Percentiles rank a stretch among this genome's conserved stretches.
These are phyloP conservation scores for Ephemerocybe angulata DNA, from an alignment of 768 basidiomycete genomes.

Conservation along the genomic window DNA sequence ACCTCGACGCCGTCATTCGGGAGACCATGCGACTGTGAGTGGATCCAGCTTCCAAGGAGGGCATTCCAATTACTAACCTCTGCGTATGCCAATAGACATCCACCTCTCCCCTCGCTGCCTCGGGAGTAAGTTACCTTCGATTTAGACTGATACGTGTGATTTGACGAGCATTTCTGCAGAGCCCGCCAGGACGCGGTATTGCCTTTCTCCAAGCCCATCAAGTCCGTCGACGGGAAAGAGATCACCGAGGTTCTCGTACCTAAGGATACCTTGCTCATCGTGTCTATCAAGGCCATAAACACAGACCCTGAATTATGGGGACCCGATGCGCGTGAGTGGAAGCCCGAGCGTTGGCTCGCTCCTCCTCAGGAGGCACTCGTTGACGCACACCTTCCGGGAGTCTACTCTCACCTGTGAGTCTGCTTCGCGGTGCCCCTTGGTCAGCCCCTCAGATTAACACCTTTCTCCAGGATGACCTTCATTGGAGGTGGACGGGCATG, in stretches of 20 bases:
- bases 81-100: no score
- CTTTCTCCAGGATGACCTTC: constrained; percentile 21
- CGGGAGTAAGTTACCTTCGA: no score
- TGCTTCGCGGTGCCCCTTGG: background rate
- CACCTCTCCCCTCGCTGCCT: no score
- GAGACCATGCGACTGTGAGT: constrained; percentile 27
- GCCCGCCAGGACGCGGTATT: constrained; percentile 32
- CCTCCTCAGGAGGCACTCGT: constrained; percentile 32
- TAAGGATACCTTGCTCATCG: constrained; percentile 32
- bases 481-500: constrained; percentile 21
- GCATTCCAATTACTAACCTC: no score
- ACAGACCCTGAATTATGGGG: constrained; percentile 44
- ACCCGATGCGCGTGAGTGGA: constrained; percentile 45
- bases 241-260: constrained; percentile 35
- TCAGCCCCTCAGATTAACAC: background rate
- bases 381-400: constrained; percentile 38
- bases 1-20: constrained; percentile 29
- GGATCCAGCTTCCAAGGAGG: no score
- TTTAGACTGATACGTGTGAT: background rate
- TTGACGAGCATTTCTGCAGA: background rate
- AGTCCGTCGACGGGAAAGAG: constrained; percentile 33
- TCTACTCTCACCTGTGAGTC: constrained; percentile 42
- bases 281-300: constrained; percentile 38
- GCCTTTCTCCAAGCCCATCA: constrained; percentile 38
- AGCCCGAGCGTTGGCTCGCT: constrained; percentile 47